These are phyloP conservation scores for Aspergillus tanneri DNA, from an alignment of 2,329 filamentous ascomycete species.

Conservation along the genomic window DNA sequence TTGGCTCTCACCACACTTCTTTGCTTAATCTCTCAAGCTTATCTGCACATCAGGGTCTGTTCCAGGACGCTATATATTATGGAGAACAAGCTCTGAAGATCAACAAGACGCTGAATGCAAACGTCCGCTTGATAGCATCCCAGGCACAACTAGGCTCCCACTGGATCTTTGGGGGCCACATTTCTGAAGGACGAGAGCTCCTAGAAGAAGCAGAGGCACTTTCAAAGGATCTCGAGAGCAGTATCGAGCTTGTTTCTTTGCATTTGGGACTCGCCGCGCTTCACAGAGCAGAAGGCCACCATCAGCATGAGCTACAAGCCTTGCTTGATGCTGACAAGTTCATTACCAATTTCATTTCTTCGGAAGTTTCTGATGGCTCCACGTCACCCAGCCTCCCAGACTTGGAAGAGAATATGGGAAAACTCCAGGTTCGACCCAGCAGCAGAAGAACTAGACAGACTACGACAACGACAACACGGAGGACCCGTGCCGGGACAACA, in stretches of 20 bases:
- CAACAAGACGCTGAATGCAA: conserved; percentile 65
- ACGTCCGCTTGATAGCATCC: conserved; percentile 52
- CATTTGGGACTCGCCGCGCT: conserved; percentile 47
- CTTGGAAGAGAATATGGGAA: conserved; percentile 45
- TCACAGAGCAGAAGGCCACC: conserved; percentile 49
- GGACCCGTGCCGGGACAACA: conserved; percentile 34
- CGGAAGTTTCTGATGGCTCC: conserved; percentile 30
- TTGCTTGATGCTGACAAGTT: conserved; percentile 52
- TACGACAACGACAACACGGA: conserved; percentile 25
- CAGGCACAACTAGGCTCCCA: conserved; percentile 49
- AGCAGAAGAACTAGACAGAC: conserved; percentile 26
- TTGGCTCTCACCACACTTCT: conserved; percentile 69
- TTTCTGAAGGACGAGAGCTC: conserved; percentile 55
- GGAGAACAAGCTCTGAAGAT: conserved; percentile 79
- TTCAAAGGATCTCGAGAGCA: conserved; percentile 52
- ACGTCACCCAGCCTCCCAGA: conserved; percentile 32
- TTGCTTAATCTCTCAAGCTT: conserved; percentile 72
- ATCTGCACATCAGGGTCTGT: conserved; percentile 81
- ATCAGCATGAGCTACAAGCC: conserved; percentile 49
- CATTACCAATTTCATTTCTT: conserved; percentile 43
- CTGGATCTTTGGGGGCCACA: conserved; percentile 51
- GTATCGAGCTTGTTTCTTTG: conserved; percentile 53
- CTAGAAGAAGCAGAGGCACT: conserved; percentile 58
- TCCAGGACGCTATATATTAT: conserved; percentile 84
- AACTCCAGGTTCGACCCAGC: conserved; percentile 37